Conservation (phyloP, 139 green algal genomes). For the Closterium sp. region DNA sequence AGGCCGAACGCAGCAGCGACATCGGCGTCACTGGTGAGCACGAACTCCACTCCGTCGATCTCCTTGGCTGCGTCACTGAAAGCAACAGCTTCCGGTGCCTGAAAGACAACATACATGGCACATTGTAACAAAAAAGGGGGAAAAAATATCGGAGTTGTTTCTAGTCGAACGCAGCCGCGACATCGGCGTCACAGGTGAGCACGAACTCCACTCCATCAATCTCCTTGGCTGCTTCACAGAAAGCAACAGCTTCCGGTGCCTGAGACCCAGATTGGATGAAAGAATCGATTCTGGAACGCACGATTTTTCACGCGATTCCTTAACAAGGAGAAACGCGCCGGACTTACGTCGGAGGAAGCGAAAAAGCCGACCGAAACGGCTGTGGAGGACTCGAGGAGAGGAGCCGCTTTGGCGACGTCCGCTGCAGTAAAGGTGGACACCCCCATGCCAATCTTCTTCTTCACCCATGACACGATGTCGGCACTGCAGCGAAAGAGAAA, state of each 20-base stretch:
- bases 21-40: constrained; percentile 13
- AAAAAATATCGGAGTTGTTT: no score
- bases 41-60: constrained; percentile 5
- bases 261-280: no score
- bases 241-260: no score
- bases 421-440: neutral
- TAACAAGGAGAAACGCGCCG: neutral
- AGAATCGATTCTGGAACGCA: no score
- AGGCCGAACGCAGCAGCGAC: constrained; percentile 12
- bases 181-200: no score
- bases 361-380: neutral
- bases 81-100: neutral
- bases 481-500: neutral
- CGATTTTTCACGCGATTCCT: no score
- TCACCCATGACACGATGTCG: neutral
- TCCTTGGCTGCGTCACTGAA: neutral
- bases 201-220: no score
- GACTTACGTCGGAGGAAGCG: neutral
- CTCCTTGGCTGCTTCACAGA: no score
- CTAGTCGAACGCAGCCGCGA: no score
- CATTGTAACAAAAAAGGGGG: no score
- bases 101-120: neutral
- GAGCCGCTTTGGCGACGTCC: neutral
- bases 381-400: neutral
- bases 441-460: neutral